Conservation (phyloP, 192 early-diverging fungal species). For the Backusella luteola region DNA sequence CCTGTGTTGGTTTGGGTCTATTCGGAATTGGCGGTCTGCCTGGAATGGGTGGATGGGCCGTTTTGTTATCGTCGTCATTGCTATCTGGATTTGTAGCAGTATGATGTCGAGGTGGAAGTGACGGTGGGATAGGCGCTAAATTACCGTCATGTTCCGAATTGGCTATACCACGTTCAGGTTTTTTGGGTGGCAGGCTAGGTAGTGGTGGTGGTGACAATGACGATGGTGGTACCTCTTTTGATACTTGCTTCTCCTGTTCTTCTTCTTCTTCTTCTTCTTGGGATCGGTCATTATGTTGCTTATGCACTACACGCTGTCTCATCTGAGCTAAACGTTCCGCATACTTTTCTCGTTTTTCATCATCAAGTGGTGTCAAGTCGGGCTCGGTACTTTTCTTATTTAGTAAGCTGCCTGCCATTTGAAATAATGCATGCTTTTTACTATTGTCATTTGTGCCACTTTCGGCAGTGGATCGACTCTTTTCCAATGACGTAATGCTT, state of each 20-base stretch:
- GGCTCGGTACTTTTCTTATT: background rate
- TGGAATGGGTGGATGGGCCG: background rate
- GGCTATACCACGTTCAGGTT: background rate
- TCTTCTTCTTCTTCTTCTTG: background rate
- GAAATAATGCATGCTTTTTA: background rate
- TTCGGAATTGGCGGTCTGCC: background rate
- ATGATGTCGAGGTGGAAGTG: background rate
- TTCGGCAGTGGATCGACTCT: background rate
- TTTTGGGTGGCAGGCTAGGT: background rate
- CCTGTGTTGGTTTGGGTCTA: background rate
- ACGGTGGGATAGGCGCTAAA: background rate
- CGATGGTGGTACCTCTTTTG: background rate
- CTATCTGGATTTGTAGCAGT: background rate
- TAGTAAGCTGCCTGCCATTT: background rate
- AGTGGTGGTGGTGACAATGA: background rate
- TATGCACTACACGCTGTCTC: background rate
- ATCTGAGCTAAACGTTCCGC: background rate
- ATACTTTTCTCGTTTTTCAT: conserved; percentile 5
- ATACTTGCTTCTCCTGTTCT: background rate
- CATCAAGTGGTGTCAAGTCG: conserved; percentile 4
- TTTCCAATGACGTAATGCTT: background rate
- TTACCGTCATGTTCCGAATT: background rate
- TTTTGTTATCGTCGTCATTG: background rate
- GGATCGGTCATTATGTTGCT: background rate
- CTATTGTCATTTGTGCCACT: background rate